Percentiles rank a stretch among this genome's conserved stretches.
Evolutionary conservation across 768 basidiomycete species (phyloP).

Genomic region (Rhodotorula kratochvilovae): DNA sequence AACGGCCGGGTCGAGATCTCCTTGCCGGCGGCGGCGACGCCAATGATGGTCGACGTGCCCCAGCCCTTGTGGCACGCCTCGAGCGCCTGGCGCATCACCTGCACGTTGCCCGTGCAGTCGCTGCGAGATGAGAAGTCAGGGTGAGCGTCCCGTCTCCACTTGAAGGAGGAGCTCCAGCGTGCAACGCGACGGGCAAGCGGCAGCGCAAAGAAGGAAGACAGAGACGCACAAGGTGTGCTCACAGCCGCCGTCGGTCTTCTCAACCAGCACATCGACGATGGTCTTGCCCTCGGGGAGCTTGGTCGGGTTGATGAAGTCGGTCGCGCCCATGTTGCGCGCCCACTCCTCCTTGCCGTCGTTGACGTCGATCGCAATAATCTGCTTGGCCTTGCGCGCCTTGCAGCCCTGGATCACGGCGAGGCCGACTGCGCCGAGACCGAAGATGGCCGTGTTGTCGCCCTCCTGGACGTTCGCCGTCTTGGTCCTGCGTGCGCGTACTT

Average conservation of each 20-base stretch:
- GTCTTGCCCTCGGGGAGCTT: conserved; percentile 68
- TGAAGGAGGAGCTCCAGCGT: too few relatives aligned
- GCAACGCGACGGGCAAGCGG: too few relatives aligned
- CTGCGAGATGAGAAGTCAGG: conserved; percentile 15
- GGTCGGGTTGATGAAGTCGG: conserved; percentile 86
- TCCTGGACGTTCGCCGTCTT: conserved; percentile 52
- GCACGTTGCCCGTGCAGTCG: conserved; percentile 86
- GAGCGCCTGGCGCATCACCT: conserved; percentile 58
- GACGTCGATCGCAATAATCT: conserved; percentile 81
- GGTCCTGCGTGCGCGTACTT: conserved; percentile 28
- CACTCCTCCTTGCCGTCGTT: conserved; percentile 78
- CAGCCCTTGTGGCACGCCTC: conserved; percentile 99
- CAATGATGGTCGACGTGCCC: conserved; percentile 93
- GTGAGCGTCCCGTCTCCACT: too few relatives aligned
- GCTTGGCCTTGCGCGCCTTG: conserved; percentile 68
- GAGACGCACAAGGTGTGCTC: conserved; percentile 78
- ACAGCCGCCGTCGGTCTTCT: conserved; percentile 91
- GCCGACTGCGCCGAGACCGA: conserved; percentile 90
- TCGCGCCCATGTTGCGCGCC: too few relatives aligned
- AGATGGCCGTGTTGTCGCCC: conserved; percentile 84
- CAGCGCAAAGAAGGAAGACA: too few relatives aligned
- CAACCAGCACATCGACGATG: conserved; percentile 83
- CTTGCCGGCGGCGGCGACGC: conserved; percentile 93
- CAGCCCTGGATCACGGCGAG: conserved; percentile 85
- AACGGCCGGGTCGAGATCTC: conserved; percentile 85